Evolutionary conservation across 352 stramenopile genomes (phyloP).

Genomic region (Phytopythium litorale): DNA sequence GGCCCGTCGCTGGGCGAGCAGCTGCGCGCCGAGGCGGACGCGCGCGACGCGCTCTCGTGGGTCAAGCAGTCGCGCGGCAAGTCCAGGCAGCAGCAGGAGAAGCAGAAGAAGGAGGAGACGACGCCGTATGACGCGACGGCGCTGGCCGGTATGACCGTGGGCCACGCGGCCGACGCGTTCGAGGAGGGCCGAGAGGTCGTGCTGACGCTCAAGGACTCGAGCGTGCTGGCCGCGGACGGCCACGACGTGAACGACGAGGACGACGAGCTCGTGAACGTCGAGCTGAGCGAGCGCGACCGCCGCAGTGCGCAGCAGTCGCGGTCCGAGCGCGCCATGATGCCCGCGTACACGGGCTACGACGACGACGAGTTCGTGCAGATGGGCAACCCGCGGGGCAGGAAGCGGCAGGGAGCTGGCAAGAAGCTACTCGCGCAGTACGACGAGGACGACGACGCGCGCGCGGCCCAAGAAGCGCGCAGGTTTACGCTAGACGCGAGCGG

Average conservation of each 20-base stretch:
- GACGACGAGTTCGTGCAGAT: constrained; percentile 96
- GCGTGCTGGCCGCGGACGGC: constrained; percentile 78
- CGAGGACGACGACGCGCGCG: constrained; percentile 63
- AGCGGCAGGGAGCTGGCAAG: constrained; percentile 14
- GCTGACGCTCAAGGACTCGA: constrained; percentile 92
- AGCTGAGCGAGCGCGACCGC: constrained; percentile 70
- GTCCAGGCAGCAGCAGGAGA: constrained; percentile 5
- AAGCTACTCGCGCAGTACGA: constrained; percentile 89
- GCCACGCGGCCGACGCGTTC: constrained; percentile 85
- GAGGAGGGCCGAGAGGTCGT: constrained; percentile 90
- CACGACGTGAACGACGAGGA: constrained; percentile 78
- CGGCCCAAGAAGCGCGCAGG: constrained; percentile 34
- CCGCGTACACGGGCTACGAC: constrained; percentile 94
- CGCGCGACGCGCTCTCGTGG: constrained; percentile 55
- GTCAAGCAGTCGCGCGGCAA: constrained; percentile 49
- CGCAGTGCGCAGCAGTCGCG: constrained; percentile 37
- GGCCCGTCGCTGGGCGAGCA: constrained; percentile 76
- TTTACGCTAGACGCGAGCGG: constrained; percentile 56
- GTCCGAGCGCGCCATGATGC: constrained; percentile 44
- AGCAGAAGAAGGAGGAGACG: background rate
- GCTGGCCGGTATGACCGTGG: constrained; percentile 88
- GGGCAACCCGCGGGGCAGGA: constrained; percentile 28
- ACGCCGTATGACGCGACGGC: constrained; percentile 61
- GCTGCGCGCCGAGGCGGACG: constrained; percentile 28
- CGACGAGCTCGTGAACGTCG: constrained; percentile 85